phyloP scores from a whole-genome alignment of 345 rosid genomes.

The Noccaea caerulescens region DNA sequence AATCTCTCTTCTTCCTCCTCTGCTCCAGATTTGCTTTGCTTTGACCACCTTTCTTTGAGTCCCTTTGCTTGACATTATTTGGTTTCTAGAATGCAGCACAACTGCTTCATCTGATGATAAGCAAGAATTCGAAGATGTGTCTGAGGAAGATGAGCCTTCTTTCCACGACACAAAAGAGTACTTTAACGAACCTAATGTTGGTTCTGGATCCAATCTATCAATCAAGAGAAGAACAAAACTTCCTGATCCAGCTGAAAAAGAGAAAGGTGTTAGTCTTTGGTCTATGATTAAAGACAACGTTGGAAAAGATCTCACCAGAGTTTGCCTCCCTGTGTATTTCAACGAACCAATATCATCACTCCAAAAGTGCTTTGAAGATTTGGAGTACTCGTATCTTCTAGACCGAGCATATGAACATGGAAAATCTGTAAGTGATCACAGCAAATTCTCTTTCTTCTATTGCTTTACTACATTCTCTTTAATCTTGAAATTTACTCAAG shows the following conservation, averaged over 20 bases:
- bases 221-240: constrained; percentile 79
- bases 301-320: constrained; percentile 95
- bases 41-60: constrained; percentile 20
- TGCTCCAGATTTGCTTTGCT: constrained; percentile 11
- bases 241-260: constrained; percentile 95
- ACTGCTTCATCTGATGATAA: constrained; percentile 96
- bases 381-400: constrained; percentile 91
- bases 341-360: constrained; percentile 98
- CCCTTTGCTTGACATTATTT: constrained; percentile 36
- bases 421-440: constrained; percentile 67
- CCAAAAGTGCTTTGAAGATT: constrained; percentile 95
- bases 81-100: constrained; percentile 88
- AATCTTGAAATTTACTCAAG: constrained; percentile 24
- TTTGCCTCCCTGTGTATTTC: constrained; percentile 96
- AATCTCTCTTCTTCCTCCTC: background rate
- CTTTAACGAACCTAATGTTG: constrained; percentile 54
- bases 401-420: constrained; percentile 86
- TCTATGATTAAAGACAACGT: constrained; percentile 98
- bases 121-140: constrained; percentile 82
- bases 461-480: constrained; percentile 4
- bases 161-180: constrained; percentile 78
- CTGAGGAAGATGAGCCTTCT: constrained; percentile 82
- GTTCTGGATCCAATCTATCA: constrained; percentile 44
- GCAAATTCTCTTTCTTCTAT: constrained; percentile 8
- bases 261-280: constrained; percentile 98